Evolutionary conservation across 371 early-diverging fungal genomes (phyloP).

Genomic region (Lichtheimia ramosa): DNA sequence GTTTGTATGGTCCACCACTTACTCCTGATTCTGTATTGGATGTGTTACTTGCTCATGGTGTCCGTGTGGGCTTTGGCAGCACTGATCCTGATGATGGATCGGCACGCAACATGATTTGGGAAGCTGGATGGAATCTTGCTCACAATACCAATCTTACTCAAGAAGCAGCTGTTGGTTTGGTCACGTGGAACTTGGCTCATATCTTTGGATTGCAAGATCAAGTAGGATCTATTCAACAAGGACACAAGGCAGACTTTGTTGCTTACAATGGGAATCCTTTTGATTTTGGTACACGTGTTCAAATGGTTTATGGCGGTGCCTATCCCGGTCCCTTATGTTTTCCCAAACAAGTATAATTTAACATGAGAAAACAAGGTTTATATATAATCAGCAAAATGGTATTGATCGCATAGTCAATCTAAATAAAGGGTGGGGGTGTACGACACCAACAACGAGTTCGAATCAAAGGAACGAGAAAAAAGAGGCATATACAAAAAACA

Average conservation of each 20-base stretch:
- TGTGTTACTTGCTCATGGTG: conserved; percentile 58
- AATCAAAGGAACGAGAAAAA: not conserved
- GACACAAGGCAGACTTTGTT: conserved; percentile 40
- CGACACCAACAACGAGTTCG: not conserved
- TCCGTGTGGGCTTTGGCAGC: conserved; percentile 63
- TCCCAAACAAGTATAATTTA: conserved; percentile 16
- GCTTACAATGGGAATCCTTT: conserved; percentile 56
- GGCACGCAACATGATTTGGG: conserved; percentile 72
- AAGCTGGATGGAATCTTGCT: conserved; percentile 60
- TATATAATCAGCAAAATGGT: no score
- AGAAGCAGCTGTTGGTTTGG: conserved; percentile 67
- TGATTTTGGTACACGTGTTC: conserved; percentile 54
- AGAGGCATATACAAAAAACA: not conserved
- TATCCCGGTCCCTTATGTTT: conserved; percentile 40
- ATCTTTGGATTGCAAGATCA: conserved; percentile 41
- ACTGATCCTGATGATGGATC: conserved; percentile 56
- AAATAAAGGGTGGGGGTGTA: no score
- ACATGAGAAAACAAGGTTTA: no score
- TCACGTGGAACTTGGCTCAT: conserved; percentile 74
- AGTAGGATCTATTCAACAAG: conserved; percentile 21
- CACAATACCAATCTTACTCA: conserved; percentile 32
- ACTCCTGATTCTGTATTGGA: conserved; percentile 55
- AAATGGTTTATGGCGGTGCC: conserved; percentile 53
- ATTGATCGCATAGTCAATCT: no score
- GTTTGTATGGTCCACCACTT: conserved; percentile 59